Base-by-base conservation (phyloP, 331 rosid genomes). In the Dryas integrifolia region DNA sequence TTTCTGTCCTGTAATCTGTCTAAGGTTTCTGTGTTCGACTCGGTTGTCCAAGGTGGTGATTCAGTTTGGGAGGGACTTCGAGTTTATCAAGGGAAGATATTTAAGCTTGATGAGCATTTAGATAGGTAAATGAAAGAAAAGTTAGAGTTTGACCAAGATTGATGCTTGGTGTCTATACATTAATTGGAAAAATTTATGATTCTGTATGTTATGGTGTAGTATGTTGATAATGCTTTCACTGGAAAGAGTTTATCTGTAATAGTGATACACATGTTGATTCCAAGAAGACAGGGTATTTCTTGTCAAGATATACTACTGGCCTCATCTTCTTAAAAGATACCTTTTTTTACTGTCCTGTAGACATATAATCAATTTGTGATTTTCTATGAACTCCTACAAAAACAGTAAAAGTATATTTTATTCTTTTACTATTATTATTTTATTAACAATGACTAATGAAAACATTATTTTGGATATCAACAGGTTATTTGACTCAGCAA, bases 31-130 rank as follows among this genome's bases (percentile, higher is more conserved):
- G 97, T 87, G 76, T 89, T 91, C 72, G 96, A 91, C 80, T 91
- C 97, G 50, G 88, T 91, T 55, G 96, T 91, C 75, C 97, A 91
- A 87, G 97, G 97, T 5, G 97, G 96, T 48, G 97, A 91, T 80
- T 91, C 97, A 58, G 96, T 89, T 65, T 91, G 97, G 97, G 97
- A 91, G 78, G 97, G 97, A 76, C 92, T 91, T 77, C 81, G 96
- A 79, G 87, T 91, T 69, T 91, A 91, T 74, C 64, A 77, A 61
- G 87, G 97, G 70, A 91, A 89, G 83, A 76, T 91, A 73, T 91
- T 91, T 79, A 89, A 87, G 88, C 96, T 89, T 74, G 91, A 91
- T 35, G 92, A 91, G 77, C 97, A 91, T 84, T 84, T 91, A 63
- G 97, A 89, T 76, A 87, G 96, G 97, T 87, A 30, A 80, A 84